Evolutionary conservation across 2,329 filamentous ascomycete genomes (phyloP), one percentile per base, ranked within the genome.

Genomic region (Diaporthe vaccinii): DNA sequence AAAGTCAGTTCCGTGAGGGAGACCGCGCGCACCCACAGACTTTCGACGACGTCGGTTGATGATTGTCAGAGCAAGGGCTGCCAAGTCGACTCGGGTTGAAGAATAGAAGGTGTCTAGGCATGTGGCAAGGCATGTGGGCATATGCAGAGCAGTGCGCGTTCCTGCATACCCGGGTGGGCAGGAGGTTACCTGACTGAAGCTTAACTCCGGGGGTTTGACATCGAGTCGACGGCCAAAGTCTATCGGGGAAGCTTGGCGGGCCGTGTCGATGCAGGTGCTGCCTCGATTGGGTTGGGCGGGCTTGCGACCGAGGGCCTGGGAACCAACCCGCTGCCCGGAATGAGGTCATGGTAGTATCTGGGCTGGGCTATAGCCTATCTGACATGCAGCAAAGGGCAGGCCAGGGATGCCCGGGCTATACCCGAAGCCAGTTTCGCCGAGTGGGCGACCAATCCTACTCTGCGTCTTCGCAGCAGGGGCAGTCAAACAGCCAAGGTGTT

Each of bases 401-500:
- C 31, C 65, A 68, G 65, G 65, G 65, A 68, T 68, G 31, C 31
- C 65, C 65, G 65, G 65, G 46, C 65, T 53, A 55, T 69, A 28
- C 17, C 65, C 65, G 65, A 55, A 55, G 12, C 31, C 49, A 55
- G 49, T 55, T 28, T 41, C 49, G 65, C 65, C 49, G 65, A 55
- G 49, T 55, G 20, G 46, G 7, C 65, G 65, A 68, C 65, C 49
- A 55, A 69, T 77, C 77, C 65, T 76, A 73, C 61, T 77, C 76
- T 74, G 53, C 67, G 58, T 55, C 49, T 34, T 61, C 25, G 12
- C 20, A 51, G n/a, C 39, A 51, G 55, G 49, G 58, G 36, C 20
- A 31, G 44, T 58, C 53, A 71, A 74, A 74, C 73, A 62, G 73
- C 73, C 73, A 74, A 74, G 73, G 34, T 53, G 73, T 74, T 55